phyloP scores from a whole-genome alignment of 495 filamentous ascomycete genomes.

The Beverwykella pulmonaria region DNA sequence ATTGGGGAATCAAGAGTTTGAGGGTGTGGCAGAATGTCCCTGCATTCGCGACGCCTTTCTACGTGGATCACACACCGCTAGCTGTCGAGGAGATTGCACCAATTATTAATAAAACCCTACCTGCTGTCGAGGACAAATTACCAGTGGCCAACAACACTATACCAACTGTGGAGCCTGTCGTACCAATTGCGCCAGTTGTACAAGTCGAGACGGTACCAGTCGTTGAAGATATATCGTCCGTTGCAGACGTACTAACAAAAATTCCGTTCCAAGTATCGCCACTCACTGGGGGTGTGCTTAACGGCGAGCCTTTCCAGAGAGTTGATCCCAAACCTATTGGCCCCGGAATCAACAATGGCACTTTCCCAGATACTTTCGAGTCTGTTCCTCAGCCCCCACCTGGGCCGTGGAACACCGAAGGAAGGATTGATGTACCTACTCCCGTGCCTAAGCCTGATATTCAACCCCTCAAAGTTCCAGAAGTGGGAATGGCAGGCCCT shows the following conservation, averaged over 20 bases:
- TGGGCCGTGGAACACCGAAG: not conserved
- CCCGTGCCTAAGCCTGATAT: not conserved
- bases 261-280: not conserved
- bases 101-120: not conserved
- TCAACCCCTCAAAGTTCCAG: not conserved
- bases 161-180: too few species aligned
- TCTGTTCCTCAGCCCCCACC: not conserved
- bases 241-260: not conserved
- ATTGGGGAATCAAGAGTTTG: slow-evolving; percentile 33
- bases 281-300: not conserved
- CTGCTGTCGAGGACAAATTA: not conserved
- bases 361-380: not conserved
- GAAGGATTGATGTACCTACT: not conserved
- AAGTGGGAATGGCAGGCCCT: not conserved
- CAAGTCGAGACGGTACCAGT: not conserved
- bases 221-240: not conserved
- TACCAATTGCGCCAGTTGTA: too few species aligned
- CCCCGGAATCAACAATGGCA: slow-evolving; percentile 16
- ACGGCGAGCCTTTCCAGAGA: not conserved
- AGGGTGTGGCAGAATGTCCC: slow-evolving; percentile 25
- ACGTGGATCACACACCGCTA: not conserved
- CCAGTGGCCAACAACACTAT: too few species aligned
- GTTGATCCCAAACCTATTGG: not conserved
- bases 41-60: not conserved
- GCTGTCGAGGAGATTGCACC: not conserved